Base-by-base conservation (phyloP, 805 yeast species). In the Cyberlindnera mississippiensis region DNA sequence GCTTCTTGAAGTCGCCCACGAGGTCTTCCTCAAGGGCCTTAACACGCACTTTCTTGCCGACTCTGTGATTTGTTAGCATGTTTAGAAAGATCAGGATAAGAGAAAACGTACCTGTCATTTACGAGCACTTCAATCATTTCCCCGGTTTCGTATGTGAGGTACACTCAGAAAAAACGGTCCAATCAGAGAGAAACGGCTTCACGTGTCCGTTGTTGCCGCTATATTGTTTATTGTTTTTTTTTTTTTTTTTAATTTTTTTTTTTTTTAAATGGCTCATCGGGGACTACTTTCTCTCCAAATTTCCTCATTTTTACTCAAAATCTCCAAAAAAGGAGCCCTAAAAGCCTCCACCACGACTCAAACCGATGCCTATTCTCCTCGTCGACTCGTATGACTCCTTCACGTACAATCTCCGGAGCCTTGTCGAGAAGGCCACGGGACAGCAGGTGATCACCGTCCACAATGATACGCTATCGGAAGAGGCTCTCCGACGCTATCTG, bases 301-400 rank as follows among this genome's bases (percentile, higher is more conserved):
- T 16, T 29, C 6, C 19, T 6, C 35, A 11, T 7, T 8, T 7
- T 14, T n/a, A n/a, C n/a, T n/a, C n/a, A n/a, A n/a, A n/a, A n/a
- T n/a, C n/a, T n/a, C n/a, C n/a, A n/a, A n/a, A n/a, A n/a, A n/a
- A n/a, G n/a, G n/a, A n/a, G n/a, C n/a, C 29, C 29, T 6, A 9
- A 6, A 20, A 14, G 17, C 17, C 32, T 10, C 18, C 19, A 15
- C 37, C 13, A 11, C 15, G 29, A 20, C 24, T 20, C 9, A 24
- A 11, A 26, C 8, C 27, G 27, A 72, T 73, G 77, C 48, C 74
- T 1, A 74, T 87, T 40, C 75, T 88, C 10, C 72, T 88, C 35
- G 76, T 93, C 12, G 99, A 93, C 62, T 90, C 97, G 2, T 90
- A 93, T 60, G 99, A 93, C 62, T 91, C 98, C 3, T 93, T 91